These are phyloP conservation scores for Penicillium alfredii DNA, from an alignment of 495 filamentous ascomycete species.

Conservation along the genomic window DNA sequence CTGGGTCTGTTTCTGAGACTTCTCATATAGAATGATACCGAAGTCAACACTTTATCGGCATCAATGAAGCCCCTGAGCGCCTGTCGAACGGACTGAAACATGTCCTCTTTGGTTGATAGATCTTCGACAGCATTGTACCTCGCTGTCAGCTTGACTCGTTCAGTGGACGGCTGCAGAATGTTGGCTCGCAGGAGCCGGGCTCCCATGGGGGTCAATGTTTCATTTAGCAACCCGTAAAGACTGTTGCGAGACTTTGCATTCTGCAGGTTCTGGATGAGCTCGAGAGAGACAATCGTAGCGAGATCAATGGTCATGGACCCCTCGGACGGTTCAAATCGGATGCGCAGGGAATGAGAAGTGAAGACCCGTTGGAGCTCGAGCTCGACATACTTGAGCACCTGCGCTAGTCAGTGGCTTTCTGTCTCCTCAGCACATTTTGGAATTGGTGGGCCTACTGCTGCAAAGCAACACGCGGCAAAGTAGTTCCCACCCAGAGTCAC, in stretches of 20 bases:
- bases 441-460: constrained; percentile 57
- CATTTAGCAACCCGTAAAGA: constrained; percentile 78
- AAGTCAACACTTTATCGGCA: constrained; percentile 35
- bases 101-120: constrained; percentile 73
- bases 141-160: constrained; percentile 51
- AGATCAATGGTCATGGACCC: constrained; percentile 93
- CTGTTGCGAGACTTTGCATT: constrained; percentile 67
- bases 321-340: constrained; percentile 83
- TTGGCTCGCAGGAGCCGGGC: constrained; percentile 71
- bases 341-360: constrained; percentile 68
- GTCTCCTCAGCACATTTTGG: constrained; percentile 2
- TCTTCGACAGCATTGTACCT: constrained; percentile 84
- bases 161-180: constrained; percentile 84
- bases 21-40: constrained; percentile 8
- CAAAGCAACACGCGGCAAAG: constrained; percentile 83
- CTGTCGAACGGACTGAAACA: constrained; percentile 73
- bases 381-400: constrained; percentile 82
- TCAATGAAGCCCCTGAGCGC: constrained; percentile 67
- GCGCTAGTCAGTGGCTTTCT: constrained; percentile 15
- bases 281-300: constrained; percentile 74
- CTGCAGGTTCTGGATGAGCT: constrained; percentile 84
- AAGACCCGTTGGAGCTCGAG: constrained; percentile 59
- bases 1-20: neutral
- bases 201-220: constrained; percentile 84
- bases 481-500: constrained; percentile 75